Evolutionary conservation across 495 filamentous ascomycete species (phyloP), one percentile per base, ranked within the genome.

Genomic region (Tricharina praecox): DNA sequence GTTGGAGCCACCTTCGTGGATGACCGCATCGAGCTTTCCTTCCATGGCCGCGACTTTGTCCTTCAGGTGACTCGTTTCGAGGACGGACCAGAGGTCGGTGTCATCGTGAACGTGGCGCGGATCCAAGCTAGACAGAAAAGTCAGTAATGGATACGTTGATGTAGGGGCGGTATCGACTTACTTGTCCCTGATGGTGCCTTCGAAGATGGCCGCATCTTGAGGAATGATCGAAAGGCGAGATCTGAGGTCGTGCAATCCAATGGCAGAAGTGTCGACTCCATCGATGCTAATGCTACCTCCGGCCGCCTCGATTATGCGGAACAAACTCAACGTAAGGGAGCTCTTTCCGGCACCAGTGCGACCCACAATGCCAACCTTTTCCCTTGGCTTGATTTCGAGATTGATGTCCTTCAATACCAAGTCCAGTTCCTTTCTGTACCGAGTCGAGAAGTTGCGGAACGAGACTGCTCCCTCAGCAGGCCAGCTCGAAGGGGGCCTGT

Each of bases 291-390:
- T 88, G 53, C 76, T 71, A 43, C 90, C 90, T 35, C 73, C 68
- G 50, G 68, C 70, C 1, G 86, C 73, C 63, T 99, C 90, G 52
- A 99, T 96, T 52, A 99, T 88, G 35, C 92, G 76, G 71, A 99
- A 99, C 23, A 99, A 71, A 15, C 87, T 79, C 55, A 96, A 69
- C 3, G 92, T 95, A 56, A 97, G 70, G 4, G 87, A 94, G 50
- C 85, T 93, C 68, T 97, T 97, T 59, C 90, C 90, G 36, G 90
- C 90, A 56, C 90, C 90, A 8, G 90, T 97, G 18, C 90, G 81
- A 54, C 90, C 90, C 35, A 97, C 90, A 23, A 97, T 88, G 50
- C 90, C 90, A 63, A 97, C 84, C 72, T 97, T 97, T 69, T 97
- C 90, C 61, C 81, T 86, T 26, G 88, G 77, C 65, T 88, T 90